Evolutionary conservation across 441 rosid genomes (phyloP), one percentile per base, ranked within the genome.

Genomic region (Gossypium davidsonii): DNA sequence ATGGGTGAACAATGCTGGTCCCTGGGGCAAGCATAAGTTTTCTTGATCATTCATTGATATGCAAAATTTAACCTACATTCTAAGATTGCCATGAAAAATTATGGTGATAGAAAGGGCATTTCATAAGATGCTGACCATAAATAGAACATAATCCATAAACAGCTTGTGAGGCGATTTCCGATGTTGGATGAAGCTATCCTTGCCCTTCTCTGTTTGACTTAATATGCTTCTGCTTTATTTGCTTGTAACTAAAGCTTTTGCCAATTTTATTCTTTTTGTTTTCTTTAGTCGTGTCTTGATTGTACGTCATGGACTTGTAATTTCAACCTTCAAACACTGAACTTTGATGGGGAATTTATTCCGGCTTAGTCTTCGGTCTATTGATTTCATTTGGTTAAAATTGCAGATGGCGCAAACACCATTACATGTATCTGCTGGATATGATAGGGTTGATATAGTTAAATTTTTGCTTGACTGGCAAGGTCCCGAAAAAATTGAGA

Each of bases 351-450:
- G 23, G 23, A 34, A 62, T 62, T 7, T 34, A 34, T 62, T 62
- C 49, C 26, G 18, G 3, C 48, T 62, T 61, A 17, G 14, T 34
- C 67, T 62, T 34, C 3, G 49, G 25, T 61, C 25, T 64, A 42
- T 5, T 39, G 51, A 4, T 69, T 53, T 70, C 15, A 20, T 37
- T 72, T 78, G 64, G 20, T 64, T 76, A 2, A 64, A 51, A n/a
- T 12, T 83, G 84, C 81, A 94, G 98, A 94, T 90, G 94, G 86
- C 89, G 42, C 97, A 94, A 78, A 94, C 97, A 51, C 98, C 98
- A 1, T 86, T 92, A 63, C 98, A 89, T 84, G 87, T 92, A 23
- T 83, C 96, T 67, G 88, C 97, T 39, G 97, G 96, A 72, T 74
- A 91, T 77, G 86, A 91, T 71, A 89, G 80, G 73, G 90, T 79